These are phyloP conservation scores for Ceratonia siliqua DNA, from an alignment of 306 rosid species.

Conservation along the genomic window DNA sequence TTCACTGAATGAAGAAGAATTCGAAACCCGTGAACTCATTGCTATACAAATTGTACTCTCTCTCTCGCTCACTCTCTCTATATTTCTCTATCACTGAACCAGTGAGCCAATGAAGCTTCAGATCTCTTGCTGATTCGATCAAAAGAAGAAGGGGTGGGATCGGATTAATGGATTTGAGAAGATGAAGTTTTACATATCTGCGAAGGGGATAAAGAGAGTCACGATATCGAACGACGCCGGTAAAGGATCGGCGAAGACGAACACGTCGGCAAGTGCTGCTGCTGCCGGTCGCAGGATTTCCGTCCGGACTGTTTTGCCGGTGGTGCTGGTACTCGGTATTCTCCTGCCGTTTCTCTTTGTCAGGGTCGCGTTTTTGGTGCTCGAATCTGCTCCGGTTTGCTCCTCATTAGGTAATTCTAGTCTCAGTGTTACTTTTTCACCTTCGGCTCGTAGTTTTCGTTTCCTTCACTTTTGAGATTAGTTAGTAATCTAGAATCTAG, in stretches of 20 bases:
- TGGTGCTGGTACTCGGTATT: conserved; percentile 54
- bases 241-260: conserved; percentile 41
- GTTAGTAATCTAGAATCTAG: background rate
- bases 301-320: conserved; percentile 54
- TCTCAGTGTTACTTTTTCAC: background rate
- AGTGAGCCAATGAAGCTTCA: conserved; percentile 31
- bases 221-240: conserved; percentile 61
- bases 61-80: background rate
- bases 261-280: conserved; percentile 10
- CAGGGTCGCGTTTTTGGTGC: conserved; percentile 67
- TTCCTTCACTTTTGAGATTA: background rate
- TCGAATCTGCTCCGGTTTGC: conserved; percentile 75
- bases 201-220: conserved; percentile 70
- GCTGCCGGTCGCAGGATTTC: conserved; percentile 59
- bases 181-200: conserved; percentile 85
- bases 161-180: conserved; percentile 42
- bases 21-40: conserved; percentile 35
- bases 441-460: background rate
- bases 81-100: conserved; percentile 17
- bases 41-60: conserved; percentile 8
- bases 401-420: conserved; percentile 59
- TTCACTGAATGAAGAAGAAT: conserved; percentile 7
- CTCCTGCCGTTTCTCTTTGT: conserved; percentile 71
- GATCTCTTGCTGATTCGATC: conserved; percentile 29
- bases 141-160: background rate